A percentile compares a stretch with the other conserved stretches of the same genome.
Evolutionary conservation across 768 basidiomycete species (phyloP).

Genomic region (Leccinum incarnatum): DNA sequence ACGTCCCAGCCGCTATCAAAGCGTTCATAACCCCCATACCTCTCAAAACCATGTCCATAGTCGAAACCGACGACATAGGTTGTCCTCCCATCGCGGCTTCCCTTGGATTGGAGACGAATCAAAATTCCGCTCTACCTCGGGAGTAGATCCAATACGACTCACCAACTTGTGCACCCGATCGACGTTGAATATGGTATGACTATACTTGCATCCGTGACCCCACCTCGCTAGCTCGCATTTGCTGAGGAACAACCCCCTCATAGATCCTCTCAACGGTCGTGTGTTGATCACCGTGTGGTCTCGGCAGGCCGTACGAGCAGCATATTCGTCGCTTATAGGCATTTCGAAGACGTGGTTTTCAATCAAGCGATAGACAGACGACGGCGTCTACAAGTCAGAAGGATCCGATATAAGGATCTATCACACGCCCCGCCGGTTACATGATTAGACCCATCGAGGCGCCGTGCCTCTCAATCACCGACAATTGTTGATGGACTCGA

Average conservation of each 20-base stretch:
- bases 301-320: slow-evolving; percentile 18
- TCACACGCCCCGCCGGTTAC: not conserved
- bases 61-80: slow-evolving; percentile 11
- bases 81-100: not conserved
- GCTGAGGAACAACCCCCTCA: not conserved
- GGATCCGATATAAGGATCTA: not conserved
- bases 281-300: slow-evolving; percentile 11
- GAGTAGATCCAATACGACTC: not conserved
- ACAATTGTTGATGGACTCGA: not conserved
- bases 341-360: not conserved
- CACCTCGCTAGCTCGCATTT: slow-evolving; percentile 6
- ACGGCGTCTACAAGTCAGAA: not conserved
- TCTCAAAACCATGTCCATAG: slow-evolving; percentile 14
- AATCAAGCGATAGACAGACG: not conserved
- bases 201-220: slow-evolving; percentile 12
- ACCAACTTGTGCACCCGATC: slow-evolving; percentile 14
- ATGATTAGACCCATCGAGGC: not conserved
- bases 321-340: slow-evolving; percentile 19
- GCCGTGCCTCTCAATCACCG: not conserved
- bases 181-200: slow-evolving; percentile 20
- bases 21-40: slow-evolving; percentile 12
- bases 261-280: slow-evolving; percentile 10
- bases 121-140: not conserved
- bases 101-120: not conserved
- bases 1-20: slow-evolving; percentile 12